phyloP scores from a whole-genome alignment of 2,329 filamentous ascomycete genomes.

The Fusarium sp. region DNA sequence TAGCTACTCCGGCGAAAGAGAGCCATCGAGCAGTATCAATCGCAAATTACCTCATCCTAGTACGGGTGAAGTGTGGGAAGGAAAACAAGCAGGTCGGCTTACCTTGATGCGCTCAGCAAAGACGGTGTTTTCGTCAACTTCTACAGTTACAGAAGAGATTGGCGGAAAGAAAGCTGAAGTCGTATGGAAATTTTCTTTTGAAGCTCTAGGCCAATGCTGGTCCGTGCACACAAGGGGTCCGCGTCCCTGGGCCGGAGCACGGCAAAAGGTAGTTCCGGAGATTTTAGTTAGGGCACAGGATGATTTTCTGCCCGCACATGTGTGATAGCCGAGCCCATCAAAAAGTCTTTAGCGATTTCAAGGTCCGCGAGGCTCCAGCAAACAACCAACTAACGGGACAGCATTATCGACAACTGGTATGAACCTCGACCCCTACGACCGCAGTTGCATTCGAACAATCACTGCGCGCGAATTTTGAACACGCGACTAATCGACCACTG shows the following conservation, averaged over 20 bases:
- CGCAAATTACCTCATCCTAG: constrained; percentile 99
- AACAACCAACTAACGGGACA: constrained; percentile 58
- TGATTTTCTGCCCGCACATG: constrained; percentile 60
- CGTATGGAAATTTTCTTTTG: constrained; percentile 47
- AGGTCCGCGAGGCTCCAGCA: constrained; percentile 55
- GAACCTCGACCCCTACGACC: constrained; percentile 51
- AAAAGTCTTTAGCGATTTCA: constrained; percentile 60
- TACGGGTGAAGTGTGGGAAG: constrained; percentile 19
- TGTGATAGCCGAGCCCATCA: constrained; percentile 56
- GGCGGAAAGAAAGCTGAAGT: neutral
- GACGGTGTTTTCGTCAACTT: constrained; percentile 37
- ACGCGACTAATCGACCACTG: constrained; percentile 53
- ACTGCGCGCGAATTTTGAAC: constrained; percentile 47
- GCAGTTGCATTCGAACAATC: constrained; percentile 45
- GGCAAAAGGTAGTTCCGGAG: constrained; percentile 52
- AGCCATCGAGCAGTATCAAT: constrained; percentile 90
- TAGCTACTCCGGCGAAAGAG: constrained; percentile 91
- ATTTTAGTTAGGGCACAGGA: constrained; percentile 61
- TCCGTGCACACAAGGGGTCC: constrained; percentile 35
- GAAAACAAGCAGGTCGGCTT: constrained; percentile 37
- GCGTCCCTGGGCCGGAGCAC: constrained; percentile 10
- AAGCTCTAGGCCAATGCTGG: constrained; percentile 43
- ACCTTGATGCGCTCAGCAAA: constrained; percentile 45
- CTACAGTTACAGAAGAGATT: constrained; percentile 24
- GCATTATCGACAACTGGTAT: constrained; percentile 59